A percentile compares a stretch with the other conserved stretches of the same genome.
phyloP scores from a whole-genome alignment of 2,329 filamentous ascomycete genomes.

The Bipolaris victoriae region DNA sequence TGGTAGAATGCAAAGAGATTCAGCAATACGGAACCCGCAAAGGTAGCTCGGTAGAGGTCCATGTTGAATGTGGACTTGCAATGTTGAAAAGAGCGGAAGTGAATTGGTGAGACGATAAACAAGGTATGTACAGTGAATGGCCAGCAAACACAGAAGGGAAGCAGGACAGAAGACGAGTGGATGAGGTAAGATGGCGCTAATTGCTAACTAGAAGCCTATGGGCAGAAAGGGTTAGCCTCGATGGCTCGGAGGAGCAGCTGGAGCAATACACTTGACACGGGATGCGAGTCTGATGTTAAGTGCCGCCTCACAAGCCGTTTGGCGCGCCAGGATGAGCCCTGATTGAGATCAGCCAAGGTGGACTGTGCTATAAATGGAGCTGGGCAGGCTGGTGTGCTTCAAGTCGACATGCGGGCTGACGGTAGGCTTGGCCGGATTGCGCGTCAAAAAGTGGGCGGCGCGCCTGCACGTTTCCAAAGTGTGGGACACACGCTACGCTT shows the following conservation, averaged over 20 bases:
- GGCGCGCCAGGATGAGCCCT: not conserved
- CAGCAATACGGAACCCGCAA: slow-evolving; percentile 34
- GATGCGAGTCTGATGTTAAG: not conserved
- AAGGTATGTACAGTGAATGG: slow-evolving; percentile 9
- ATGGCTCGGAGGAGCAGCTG: not conserved
- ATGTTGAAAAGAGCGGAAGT: slow-evolving; percentile 5
- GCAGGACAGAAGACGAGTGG: not conserved
- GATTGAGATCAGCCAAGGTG: slow-evolving; percentile 2
- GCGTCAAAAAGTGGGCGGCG: slow-evolving; percentile 16
- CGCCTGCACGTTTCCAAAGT: slow-evolving; percentile 11
- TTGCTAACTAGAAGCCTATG: not conserved
- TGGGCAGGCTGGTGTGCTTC: not conserved
- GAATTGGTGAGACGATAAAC: not conserved
- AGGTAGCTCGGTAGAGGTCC: slow-evolving; percentile 42
- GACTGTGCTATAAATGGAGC: not conserved
- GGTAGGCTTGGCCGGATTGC: slow-evolving; percentile 10
- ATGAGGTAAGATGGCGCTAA: slow-evolving; percentile 1
- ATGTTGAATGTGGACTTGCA: slow-evolving; percentile 24
- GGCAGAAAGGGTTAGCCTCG: not conserved
- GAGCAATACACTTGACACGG: not conserved
- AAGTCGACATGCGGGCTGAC: slow-evolving; percentile 5
- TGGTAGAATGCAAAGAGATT: slow-evolving; percentile 38
- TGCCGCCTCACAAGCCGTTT: slow-evolving; percentile 8
- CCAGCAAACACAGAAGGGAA: slow-evolving; percentile 11
- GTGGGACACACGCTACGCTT: not conserved